phyloP scores from a whole-genome alignment of 371 early-diverging fungal species.

The Apophysomyces elegans region DNA sequence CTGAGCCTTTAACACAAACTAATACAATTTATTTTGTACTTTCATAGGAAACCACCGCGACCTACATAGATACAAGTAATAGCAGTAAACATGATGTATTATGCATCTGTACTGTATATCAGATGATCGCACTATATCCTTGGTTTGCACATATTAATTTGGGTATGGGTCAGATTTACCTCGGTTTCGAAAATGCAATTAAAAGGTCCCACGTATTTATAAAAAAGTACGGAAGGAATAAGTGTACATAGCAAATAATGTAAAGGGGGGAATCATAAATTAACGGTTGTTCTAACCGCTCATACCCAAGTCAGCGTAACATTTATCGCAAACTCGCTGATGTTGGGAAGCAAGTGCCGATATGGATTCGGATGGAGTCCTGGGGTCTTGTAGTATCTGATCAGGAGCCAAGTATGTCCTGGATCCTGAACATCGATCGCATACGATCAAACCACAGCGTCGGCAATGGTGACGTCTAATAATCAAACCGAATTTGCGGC shows the following conservation, averaged over 20 bases:
- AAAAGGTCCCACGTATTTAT: constrained; percentile 7
- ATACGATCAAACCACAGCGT: constrained; percentile 78
- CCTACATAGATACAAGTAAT: no score
- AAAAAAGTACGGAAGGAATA: background rate
- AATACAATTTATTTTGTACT: background rate
- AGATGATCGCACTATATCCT: no score
- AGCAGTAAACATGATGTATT: no score
- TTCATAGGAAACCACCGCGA: no score
- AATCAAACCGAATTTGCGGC: constrained; percentile 58
- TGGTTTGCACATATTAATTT: no score
- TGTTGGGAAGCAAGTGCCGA: constrained; percentile 33
- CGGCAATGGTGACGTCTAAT: constrained; percentile 81
- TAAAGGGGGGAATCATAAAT: constrained; percentile 2
- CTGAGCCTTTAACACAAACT: background rate
- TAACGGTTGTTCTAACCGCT: constrained; percentile 14
- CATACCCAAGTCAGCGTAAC: constrained; percentile 26
- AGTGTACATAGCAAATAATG: constrained; percentile 4
- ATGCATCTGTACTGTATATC: no score
- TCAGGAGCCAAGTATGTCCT: constrained; percentile 51
- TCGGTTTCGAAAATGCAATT: no score
- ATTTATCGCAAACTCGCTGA: constrained; percentile 57
- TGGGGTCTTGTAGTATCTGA: constrained; percentile 52
- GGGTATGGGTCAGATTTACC: no score
- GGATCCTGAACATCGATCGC: constrained; percentile 67
- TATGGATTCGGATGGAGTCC: constrained; percentile 22